Evolutionary conservation across 2,329 filamentous ascomycete species (phyloP), one percentile per base, ranked within the genome.

Genomic region (Clathrospora elynae): DNA sequence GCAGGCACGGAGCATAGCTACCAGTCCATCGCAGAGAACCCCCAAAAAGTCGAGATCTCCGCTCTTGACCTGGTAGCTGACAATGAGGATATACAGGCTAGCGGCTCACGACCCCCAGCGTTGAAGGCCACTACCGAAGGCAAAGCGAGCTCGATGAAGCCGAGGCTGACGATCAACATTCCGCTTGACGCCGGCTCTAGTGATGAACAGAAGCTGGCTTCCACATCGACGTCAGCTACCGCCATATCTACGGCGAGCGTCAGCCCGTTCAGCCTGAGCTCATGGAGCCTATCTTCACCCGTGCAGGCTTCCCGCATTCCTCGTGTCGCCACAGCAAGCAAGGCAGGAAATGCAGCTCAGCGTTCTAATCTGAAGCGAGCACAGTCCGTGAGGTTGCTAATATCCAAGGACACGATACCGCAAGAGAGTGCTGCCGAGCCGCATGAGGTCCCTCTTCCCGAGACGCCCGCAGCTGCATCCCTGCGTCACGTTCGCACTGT

Each of bases 231-330:
- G 19, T 57, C 53, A 12, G 31, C 46, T 20, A 41, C 55, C 4
- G 48, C 42, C 32, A 49, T 19, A 16, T 51, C 50, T 6, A 37
- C 13, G 4, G 17, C 28, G 11, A 36, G 22, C 12, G 6, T 18
- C 5, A 24, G 34, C 13, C 17, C 40, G 5, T 28, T 6, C 3
- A 30, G 37, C 29, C 42, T 47, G 3, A 33, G 7, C 2, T 57
- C n/a, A n/a, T n/a, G n/a, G n/a, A n/a, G n/a, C n/a, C n/a, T n/a
- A n/a, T n/a, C n/a, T n/a, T n/a, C 51, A 6, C 43, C 51, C 2
- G 24, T 40, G 2, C 42, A 47, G 11, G 42, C 45, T 3, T 68
- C 64, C 10, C 59, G 59, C 13, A 65, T 67, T 18, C 66, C 66
- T 7, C 61, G 59, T 5, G 46, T 47, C 4, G 38, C 49, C 20